phyloP scores from a whole-genome alignment of 495 filamentous ascomycete species.

The Diplogelasinospora grovesii region DNA sequence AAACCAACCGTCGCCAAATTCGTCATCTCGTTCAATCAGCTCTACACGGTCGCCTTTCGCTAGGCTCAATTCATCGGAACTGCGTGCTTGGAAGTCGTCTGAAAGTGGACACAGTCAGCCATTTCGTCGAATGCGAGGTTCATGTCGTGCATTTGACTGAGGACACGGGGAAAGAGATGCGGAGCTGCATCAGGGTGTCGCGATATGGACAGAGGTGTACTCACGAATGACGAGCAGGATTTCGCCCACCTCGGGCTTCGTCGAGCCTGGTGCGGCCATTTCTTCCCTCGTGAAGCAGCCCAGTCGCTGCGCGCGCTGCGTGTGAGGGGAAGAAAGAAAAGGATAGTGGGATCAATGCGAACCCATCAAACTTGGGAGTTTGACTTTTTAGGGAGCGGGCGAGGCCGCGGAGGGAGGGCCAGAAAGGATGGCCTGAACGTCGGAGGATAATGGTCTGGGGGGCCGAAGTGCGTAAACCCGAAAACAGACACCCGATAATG shows the following conservation, averaged over 20 bases:
- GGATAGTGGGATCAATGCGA: neutral
- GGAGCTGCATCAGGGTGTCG: neutral
- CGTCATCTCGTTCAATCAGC: slow-evolving; percentile 90
- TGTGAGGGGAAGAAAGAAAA: slow-evolving; percentile 9
- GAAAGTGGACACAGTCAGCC: slow-evolving; percentile 10
- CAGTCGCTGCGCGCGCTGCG: slow-evolving; percentile 14
- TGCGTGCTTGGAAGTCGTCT: slow-evolving; percentile 86
- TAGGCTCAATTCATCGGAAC: slow-evolving; percentile 86
- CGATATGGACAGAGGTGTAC: slow-evolving; percentile 26
- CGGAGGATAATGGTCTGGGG: slow-evolving; percentile 3
- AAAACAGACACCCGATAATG: slow-evolving; percentile 5
- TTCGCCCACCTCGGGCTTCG: slow-evolving; percentile 57
- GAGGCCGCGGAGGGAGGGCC: slow-evolving; percentile 2
- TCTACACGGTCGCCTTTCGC: slow-evolving; percentile 83
- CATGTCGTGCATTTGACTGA: neutral
- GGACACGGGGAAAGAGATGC: neutral
- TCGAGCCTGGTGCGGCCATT: slow-evolving; percentile 41
- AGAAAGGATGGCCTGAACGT: slow-evolving; percentile 4
- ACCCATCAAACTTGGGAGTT: slow-evolving; percentile 3
- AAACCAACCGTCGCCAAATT: slow-evolving; percentile 98
- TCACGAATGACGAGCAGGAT: slow-evolving; percentile 72
- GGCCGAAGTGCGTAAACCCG: neutral
- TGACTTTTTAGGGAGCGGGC: neutral
- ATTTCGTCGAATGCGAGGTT: neutral
- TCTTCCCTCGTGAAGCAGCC: slow-evolving; percentile 8